Evolutionary conservation across 148 eudicot species (phyloP), one percentile per base, ranked within the genome.

Genomic region (Dysphania ambrosioides): DNA sequence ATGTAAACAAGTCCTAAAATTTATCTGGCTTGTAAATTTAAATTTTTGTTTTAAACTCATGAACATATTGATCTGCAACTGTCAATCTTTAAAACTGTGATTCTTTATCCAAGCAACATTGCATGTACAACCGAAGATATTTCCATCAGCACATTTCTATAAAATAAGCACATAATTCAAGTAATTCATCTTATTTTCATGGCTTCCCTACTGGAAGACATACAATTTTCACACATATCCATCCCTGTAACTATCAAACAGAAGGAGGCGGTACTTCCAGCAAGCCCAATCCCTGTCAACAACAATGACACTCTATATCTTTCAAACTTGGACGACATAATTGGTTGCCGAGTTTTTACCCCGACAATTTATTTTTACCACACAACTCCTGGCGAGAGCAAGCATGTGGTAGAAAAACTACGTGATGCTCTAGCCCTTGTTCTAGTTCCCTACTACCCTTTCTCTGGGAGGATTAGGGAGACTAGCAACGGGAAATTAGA

Each of bases 371-470:
- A 87, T 29, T 96, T 96, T 55, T 96, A 92, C 89, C 80, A 68
- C 74, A 51, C 86, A 21, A 78, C 72, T 36, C 40, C 34, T 8
- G 59, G 70, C 35, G 9, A 27, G 35, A 57, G 30, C 57, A 60
- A 63, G 41, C 29, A 47, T 1, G 75, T 86, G 5, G 60, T 83
- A 47, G 72, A 82, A 53, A 77, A 57, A 11, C 71, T 96, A 16
- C 65, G 65, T 6, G 88, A 89, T 41, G 92, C 99, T 68, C 92
- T 92, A 62, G 82, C 93, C 0, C 78, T 57, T 16, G 91, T 88
- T 51, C 65, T 92, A 57, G 97, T 96, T 72, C 99, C 97, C 1
- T 96, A 96, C 36, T 96, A 89, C 83, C 97, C 99, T 29, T 88
- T 96, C 77, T 86, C 97, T 0, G 99, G 97, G 10, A 79, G 99